These are phyloP conservation scores for Lepidium sativum DNA, from an alignment of 345 rosid genomes.

Conservation along the genomic window DNA sequence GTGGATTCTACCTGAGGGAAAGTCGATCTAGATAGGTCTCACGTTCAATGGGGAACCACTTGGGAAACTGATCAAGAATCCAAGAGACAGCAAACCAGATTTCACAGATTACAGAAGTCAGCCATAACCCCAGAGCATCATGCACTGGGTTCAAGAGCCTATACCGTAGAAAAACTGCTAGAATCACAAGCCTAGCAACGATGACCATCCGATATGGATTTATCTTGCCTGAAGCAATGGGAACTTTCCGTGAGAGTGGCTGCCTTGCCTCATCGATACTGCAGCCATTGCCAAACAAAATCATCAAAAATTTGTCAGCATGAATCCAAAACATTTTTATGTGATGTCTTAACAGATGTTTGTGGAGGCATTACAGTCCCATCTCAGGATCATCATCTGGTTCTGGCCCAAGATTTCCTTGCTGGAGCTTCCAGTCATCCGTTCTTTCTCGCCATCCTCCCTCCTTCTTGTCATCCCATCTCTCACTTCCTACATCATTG, in stretches of 20 bases:
- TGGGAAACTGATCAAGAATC: constrained; percentile 99
- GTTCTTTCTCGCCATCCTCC: constrained; percentile 84
- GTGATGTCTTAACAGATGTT: not conserved
- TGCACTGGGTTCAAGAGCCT: constrained; percentile 79
- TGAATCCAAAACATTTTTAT: not conserved
- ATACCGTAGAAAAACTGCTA: constrained; percentile 77
- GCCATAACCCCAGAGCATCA: constrained; percentile 88
- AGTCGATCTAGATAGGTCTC: constrained; percentile 93
- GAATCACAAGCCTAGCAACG: constrained; percentile 74
- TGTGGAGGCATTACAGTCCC: constrained; percentile 41
- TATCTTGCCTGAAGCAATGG: constrained; percentile 88
- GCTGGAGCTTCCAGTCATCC: constrained; percentile 92
- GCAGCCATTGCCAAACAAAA: constrained; percentile 22
- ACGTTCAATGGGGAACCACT: constrained; percentile 88
- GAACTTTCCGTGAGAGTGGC: constrained; percentile 91
- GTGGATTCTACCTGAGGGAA: constrained; percentile 50
- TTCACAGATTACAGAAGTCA: constrained; percentile 81
- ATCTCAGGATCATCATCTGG: constrained; percentile 73
- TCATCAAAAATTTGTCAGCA: not conserved
- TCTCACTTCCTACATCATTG: constrained; percentile 47
- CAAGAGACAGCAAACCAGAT: constrained; percentile 95
- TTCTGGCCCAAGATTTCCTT: constrained; percentile 77
- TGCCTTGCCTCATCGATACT: constrained; percentile 90
- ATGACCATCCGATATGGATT: constrained; percentile 93
- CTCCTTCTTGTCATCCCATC: constrained; percentile 84